Conservation (phyloP, 179 eudicot species). For the Heliamphora pulchella region DNA sequence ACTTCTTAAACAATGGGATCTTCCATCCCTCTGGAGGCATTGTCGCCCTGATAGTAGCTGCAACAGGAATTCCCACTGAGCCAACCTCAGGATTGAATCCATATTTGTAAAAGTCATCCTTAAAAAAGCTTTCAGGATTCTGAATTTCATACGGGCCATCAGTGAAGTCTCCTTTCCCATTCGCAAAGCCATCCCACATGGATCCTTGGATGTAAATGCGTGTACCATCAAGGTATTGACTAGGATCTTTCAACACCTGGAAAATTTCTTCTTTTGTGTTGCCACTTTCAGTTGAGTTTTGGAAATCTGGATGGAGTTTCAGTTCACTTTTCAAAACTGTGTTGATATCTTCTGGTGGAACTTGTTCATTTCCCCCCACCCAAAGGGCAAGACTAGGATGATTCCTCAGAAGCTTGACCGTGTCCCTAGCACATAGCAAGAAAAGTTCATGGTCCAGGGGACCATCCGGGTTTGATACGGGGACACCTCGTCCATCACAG, state of each 20-base stretch:
- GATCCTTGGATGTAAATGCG: slow-evolving; percentile 88
- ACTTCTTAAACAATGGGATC: slow-evolving; percentile 61
- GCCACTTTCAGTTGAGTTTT: slow-evolving; percentile 19
- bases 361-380: slow-evolving; percentile 99
- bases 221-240: slow-evolving; percentile 88
- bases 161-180: slow-evolving; percentile 65
- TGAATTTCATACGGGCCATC: slow-evolving; percentile 98
- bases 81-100: slow-evolving; percentile 99
- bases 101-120: slow-evolving; percentile 63
- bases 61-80: slow-evolving; percentile 92
- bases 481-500: slow-evolving; percentile 84
- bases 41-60: slow-evolving; percentile 90
- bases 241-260: slow-evolving; percentile 48
- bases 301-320: slow-evolving; percentile 64
- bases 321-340: slow-evolving; percentile 58
- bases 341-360: slow-evolving; percentile 84
- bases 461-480: slow-evolving; percentile 89
- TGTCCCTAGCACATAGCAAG: slow-evolving; percentile 84
- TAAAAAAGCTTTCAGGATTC: slow-evolving; percentile 82
- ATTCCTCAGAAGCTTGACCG: slow-evolving; percentile 84
- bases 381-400: slow-evolving; percentile 98
- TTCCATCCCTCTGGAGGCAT: slow-evolving; percentile 92
- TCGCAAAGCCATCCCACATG: slow-evolving; percentile 97
- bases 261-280: slow-evolving; percentile 23
- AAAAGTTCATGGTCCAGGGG: slow-evolving; percentile 92